phyloP scores from a whole-genome alignment of 208 protist genomes.

The Leishmania tarentolae region DNA sequence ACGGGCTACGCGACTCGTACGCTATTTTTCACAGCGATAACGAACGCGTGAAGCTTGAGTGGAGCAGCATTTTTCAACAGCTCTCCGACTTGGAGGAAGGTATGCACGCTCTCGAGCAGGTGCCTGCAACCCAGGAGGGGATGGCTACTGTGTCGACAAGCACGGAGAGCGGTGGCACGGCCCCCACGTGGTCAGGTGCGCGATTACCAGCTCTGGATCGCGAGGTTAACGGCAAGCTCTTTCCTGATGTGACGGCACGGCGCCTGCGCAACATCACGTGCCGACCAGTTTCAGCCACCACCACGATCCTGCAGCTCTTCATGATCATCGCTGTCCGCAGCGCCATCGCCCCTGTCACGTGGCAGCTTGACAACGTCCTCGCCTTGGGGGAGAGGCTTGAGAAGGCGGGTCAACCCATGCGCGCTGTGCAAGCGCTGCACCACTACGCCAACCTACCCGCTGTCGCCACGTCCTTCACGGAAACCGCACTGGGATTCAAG shows the following conservation, averaged over 20 bases:
- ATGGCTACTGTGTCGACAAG: background rate
- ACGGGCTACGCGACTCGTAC: slow-evolving; percentile 64
- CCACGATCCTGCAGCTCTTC: slow-evolving; percentile 72
- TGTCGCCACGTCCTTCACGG: slow-evolving; percentile 20
- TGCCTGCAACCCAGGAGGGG: slow-evolving; percentile 21
- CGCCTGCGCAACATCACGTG: slow-evolving; percentile 78
- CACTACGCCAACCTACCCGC: slow-evolving; percentile 43
- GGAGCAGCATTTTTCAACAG: slow-evolving; percentile 80
- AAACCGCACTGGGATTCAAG: slow-evolving; percentile 38
- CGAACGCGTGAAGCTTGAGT: slow-evolving; percentile 70
- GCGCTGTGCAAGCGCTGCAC: slow-evolving; percentile 51
- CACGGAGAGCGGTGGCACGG: background rate
- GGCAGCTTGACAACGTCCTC: slow-evolving; percentile 81
- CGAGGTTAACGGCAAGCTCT: slow-evolving; percentile 35
- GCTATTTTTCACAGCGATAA: slow-evolving; percentile 78
- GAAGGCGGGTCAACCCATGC: slow-evolving; percentile 67
- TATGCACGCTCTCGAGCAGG: slow-evolving; percentile 72
- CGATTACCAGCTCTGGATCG: slow-evolving; percentile 16
- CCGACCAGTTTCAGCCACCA: slow-evolving; percentile 53
- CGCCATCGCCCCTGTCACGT: slow-evolving; percentile 65
- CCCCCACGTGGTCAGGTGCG: slow-evolving; percentile 7
- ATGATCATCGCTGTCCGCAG: slow-evolving; percentile 72
- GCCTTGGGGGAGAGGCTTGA: slow-evolving; percentile 73
- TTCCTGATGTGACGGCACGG: slow-evolving; percentile 53
- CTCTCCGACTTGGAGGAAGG: slow-evolving; percentile 87